phyloP scores from a whole-genome alignment of 768 basidiomycete genomes.

The Agrocybe praecox region DNA sequence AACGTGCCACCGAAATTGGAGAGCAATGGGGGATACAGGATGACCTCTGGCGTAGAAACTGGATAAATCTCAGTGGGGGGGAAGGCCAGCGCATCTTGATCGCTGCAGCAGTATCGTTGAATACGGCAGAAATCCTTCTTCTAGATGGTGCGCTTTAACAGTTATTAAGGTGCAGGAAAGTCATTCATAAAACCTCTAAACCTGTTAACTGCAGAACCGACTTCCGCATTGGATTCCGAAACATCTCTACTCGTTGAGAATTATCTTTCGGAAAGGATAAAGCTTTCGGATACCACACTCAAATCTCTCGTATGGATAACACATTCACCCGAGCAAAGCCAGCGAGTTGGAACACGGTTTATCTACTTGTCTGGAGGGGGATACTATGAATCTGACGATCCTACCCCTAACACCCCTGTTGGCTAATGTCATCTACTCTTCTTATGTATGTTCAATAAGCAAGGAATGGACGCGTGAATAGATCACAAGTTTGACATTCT shows the following conservation, averaged over 20 bases:
- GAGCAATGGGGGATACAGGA: constrained; percentile 66
- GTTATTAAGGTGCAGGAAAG: background rate
- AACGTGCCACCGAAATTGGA: constrained; percentile 55
- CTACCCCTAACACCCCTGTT: constrained; percentile 13
- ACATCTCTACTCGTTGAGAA: constrained; percentile 70
- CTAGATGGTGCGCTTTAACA: constrained; percentile 63
- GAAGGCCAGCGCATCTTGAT: constrained; percentile 85
- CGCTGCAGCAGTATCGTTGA: constrained; percentile 71
- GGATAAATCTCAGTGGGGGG: constrained; percentile 83
- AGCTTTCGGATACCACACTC: constrained; percentile 45
- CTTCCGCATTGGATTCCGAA: constrained; percentile 80
- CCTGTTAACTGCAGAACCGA: constrained; percentile 63
- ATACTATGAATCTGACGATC: constrained; percentile 38
- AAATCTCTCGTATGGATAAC: constrained; percentile 89
- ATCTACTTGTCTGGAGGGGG: constrained; percentile 48
- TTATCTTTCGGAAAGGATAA: constrained; percentile 55
- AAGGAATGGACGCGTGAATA: too few relatives aligned
- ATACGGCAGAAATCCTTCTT: constrained; percentile 77
- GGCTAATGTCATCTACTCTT: constrained; percentile 2
- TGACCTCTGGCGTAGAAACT: constrained; percentile 77
- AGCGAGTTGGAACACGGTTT: constrained; percentile 73
- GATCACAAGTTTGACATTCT: too few relatives aligned
- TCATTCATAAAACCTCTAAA: background rate
- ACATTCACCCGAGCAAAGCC: constrained; percentile 80
- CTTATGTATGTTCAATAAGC: too few relatives aligned